A percentile compares a stretch with the other conserved stretches of the same genome.
phyloP scores from a whole-genome alignment of 768 basidiomycete genomes.

The Gloeopeniophorella convolvens region DNA sequence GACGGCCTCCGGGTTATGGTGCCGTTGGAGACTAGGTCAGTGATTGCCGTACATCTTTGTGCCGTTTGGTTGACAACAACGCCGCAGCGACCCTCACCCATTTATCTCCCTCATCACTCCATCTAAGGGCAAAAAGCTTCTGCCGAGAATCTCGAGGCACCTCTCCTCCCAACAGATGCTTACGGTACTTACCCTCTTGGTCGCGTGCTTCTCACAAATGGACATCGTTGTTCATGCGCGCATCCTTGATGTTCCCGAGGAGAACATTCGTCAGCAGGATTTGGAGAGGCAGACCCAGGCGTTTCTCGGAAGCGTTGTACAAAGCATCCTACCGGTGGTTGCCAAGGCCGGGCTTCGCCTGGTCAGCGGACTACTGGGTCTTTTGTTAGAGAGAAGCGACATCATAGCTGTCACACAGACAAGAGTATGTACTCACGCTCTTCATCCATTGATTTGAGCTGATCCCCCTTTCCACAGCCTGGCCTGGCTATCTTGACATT shows the following conservation, averaged over 20 bases:
- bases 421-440: slow-evolving; percentile 46
- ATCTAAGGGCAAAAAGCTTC: slow-evolving; percentile 87
- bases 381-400: slow-evolving; percentile 75
- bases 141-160: slow-evolving; percentile 84
- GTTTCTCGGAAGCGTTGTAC: slow-evolving; percentile 79
- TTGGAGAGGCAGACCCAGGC: slow-evolving; percentile 87
- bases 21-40: slow-evolving; percentile 87
- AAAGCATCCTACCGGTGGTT: slow-evolving; percentile 79
- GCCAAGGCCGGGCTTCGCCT: slow-evolving; percentile 74
- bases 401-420: slow-evolving; percentile 69
- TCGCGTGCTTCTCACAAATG: slow-evolving; percentile 91
- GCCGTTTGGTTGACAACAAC: not conserved
- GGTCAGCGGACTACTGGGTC: slow-evolving; percentile 78
- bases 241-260: slow-evolving; percentile 59
- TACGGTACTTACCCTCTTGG: slow-evolving; percentile 82
- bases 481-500: slow-evolving; percentile 87
- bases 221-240: slow-evolving; percentile 82
- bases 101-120: slow-evolving; percentile 88
- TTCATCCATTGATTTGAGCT: slow-evolving; percentile 9
- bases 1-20: slow-evolving; percentile 77
- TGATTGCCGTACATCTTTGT: not conserved
- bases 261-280: slow-evolving; percentile 55
- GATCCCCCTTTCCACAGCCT: slow-evolving; percentile 46
- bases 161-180: slow-evolving; percentile 73
- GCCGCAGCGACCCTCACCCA: slow-evolving; percentile 80